Conservation (phyloP, 768 basidiomycete genomes). For the Candolleomyces aberdarensis region DNA sequence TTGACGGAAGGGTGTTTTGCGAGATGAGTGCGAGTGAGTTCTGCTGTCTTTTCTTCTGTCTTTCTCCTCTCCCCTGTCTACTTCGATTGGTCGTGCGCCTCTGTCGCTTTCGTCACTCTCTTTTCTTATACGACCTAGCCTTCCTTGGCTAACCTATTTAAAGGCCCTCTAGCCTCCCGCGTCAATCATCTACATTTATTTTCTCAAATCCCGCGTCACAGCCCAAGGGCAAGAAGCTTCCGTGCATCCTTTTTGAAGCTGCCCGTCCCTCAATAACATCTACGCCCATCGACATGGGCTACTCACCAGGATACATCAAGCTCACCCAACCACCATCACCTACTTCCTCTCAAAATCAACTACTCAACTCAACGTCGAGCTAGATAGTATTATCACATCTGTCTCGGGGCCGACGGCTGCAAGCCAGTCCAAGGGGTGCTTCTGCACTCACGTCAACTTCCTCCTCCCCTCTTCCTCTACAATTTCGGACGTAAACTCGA, state of each 20-base stretch:
- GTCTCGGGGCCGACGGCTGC: too few relatives aligned
- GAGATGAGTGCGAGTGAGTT: slow-evolving; percentile 63
- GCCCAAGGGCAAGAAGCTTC: slow-evolving; percentile 15
- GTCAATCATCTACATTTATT: slow-evolving; percentile 44
- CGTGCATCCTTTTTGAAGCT: slow-evolving; percentile 69
- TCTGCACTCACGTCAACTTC: slow-evolving; percentile 55
- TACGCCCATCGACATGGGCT: too few relatives aligned
- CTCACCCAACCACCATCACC: too few relatives aligned
- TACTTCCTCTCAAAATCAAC: too few relatives aligned
- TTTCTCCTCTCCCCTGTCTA: not conserved
- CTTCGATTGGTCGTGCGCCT: not conserved
- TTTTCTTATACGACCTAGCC: not conserved
- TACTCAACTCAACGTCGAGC: too few relatives aligned
- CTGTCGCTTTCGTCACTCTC: too few relatives aligned
- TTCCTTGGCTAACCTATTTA: too few relatives aligned
- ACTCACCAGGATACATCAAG: too few relatives aligned
- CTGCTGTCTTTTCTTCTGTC: too few relatives aligned
- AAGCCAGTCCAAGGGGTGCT: slow-evolving; percentile 56
- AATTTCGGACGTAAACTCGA: too few relatives aligned
- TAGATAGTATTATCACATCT: slow-evolving; percentile 56
- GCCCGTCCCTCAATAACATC: slow-evolving; percentile 61
- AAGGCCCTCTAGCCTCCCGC: slow-evolving; percentile 53
- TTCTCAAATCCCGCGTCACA: not conserved
- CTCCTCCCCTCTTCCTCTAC: too few relatives aligned
- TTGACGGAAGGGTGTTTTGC: slow-evolving; percentile 45